Conservation (phyloP, 345 rosid genomes). For the Litchi chinensis region DNA sequence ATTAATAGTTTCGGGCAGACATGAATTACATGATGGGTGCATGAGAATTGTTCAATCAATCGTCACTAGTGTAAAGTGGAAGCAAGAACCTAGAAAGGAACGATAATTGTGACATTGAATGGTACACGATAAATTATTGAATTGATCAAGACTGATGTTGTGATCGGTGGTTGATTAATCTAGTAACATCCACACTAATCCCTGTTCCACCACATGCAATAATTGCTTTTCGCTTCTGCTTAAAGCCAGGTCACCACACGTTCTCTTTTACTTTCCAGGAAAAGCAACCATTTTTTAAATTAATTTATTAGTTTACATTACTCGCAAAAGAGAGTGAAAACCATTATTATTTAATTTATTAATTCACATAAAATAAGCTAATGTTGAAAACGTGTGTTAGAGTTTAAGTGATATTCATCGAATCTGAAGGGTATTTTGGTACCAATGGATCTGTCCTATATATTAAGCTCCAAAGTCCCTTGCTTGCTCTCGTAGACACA, state of each 20-base stretch:
- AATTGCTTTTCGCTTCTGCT: constrained; percentile 31
- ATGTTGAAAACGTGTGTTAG: constrained; percentile 34
- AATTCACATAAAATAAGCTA: not conserved
- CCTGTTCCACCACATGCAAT: constrained; percentile 17
- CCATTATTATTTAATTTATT: not conserved
- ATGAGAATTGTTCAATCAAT: not conserved
- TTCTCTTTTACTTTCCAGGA: constrained; percentile 30
- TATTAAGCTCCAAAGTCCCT: not conserved
- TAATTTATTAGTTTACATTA: not conserved
- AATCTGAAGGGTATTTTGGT: constrained; percentile 26
- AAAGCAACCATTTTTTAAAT: constrained; percentile 8
- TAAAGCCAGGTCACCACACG: constrained; percentile 38
- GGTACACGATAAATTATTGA: not conserved
- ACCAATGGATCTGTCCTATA: not conserved
- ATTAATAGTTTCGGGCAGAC: not conserved
- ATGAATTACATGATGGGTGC: not conserved
- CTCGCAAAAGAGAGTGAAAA: too few relatives aligned
- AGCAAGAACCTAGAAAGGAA: not conserved
- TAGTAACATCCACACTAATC: not conserved
- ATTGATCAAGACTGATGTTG: not conserved
- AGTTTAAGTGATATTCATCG: not conserved
- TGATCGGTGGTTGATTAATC: not conserved
- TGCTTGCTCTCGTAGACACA: constrained; percentile 1
- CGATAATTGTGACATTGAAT: not conserved
- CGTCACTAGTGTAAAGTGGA: not conserved